Conservation (phyloP, 768 basidiomycete species). For the Tricholoma flavovirens region DNA sequence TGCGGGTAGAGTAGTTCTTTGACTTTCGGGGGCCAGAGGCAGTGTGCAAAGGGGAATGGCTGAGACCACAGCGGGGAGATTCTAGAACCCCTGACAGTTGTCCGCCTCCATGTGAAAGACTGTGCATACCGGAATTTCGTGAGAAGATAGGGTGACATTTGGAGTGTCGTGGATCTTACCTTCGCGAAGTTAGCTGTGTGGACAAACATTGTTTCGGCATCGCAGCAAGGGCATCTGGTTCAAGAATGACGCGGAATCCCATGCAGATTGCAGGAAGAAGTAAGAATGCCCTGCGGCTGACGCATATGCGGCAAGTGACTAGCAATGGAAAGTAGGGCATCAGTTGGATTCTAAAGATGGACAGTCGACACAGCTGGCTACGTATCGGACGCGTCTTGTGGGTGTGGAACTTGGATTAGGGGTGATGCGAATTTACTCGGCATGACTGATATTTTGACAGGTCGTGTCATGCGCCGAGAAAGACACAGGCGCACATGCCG, state of each 20-base stretch:
- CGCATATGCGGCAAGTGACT: background rate
- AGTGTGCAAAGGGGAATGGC: constrained; percentile 8
- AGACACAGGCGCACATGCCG: background rate
- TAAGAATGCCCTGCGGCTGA: background rate
- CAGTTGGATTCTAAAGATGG: background rate
- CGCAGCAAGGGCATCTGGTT: constrained; percentile 15
- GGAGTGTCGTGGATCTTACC: constrained; percentile 9
- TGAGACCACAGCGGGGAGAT: constrained; percentile 6
- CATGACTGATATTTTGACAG: background rate
- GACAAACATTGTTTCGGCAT: constrained; percentile 4
- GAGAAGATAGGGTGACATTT: constrained; percentile 7
- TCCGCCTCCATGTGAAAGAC: constrained; percentile 12
- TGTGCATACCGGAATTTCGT: constrained; percentile 6
- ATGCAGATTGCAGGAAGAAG: background rate
- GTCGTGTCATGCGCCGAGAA: background rate
- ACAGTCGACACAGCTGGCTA: background rate
- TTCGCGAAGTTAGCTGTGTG: constrained; percentile 1
- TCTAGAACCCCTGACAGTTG: constrained; percentile 6
- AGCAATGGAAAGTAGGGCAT: background rate
- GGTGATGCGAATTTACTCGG: background rate
- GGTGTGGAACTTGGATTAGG: background rate
- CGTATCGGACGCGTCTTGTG: background rate
- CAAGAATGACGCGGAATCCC: constrained; percentile 14
- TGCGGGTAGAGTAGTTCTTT: constrained; percentile 7
- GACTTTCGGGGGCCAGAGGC: constrained; percentile 5